A percentile compares a stretch with the other conserved stretches of the same genome.
Evolutionary conservation across 2,329 filamentous ascomycete species (phyloP).

Genomic region (Pseudogymnoascus sp.): DNA sequence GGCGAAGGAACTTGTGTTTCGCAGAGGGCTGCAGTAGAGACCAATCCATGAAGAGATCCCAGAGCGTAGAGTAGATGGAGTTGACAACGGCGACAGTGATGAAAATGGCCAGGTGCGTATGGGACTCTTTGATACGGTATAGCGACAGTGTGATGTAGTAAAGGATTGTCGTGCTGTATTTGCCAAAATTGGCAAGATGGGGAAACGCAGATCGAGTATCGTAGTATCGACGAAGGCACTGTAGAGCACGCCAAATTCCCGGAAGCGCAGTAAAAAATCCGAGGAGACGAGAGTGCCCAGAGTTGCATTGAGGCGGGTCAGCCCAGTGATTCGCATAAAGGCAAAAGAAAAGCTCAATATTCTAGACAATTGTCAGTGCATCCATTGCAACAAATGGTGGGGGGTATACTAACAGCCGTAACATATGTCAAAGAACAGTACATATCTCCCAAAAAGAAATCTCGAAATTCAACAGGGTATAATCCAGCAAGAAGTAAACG

Average conservation of each 20-base stretch:
- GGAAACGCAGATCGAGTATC: conserved; percentile 86
- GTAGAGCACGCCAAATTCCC: conserved; percentile 81
- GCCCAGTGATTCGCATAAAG: conserved; percentile 76
- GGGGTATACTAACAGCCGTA: conserved; percentile 59
- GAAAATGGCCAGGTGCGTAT: conserved; percentile 59
- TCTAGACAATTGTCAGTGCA: conserved; percentile 43
- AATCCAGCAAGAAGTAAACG: conserved; percentile 77
- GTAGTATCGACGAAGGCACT: conserved; percentile 82
- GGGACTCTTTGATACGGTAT: conserved; percentile 65
- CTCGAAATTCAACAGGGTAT: conserved; percentile 91
- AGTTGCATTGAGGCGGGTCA: conserved; percentile 72
- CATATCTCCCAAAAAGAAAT: conserved; percentile 97
- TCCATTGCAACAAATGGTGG: too few relatives aligned
- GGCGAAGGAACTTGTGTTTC: conserved; percentile 60
- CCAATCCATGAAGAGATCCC: conserved; percentile 97
- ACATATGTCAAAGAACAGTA: conserved; percentile 93
- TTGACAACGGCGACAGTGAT: conserved; percentile 78
- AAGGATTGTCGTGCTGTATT: conserved; percentile 79
- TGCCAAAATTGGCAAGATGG: conserved; percentile 85
- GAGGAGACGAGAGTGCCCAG: conserved; percentile 70
- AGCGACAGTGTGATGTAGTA: conserved; percentile 73
- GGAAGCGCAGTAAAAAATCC: conserved; percentile 82
- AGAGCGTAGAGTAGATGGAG: conserved; percentile 72
- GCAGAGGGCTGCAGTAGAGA: conserved; percentile 75
- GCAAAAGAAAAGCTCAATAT: conserved; percentile 90